Evolutionary conservation across 495 filamentous ascomycete species (phyloP).

Genomic region (Trypethelium eluteriae): DNA sequence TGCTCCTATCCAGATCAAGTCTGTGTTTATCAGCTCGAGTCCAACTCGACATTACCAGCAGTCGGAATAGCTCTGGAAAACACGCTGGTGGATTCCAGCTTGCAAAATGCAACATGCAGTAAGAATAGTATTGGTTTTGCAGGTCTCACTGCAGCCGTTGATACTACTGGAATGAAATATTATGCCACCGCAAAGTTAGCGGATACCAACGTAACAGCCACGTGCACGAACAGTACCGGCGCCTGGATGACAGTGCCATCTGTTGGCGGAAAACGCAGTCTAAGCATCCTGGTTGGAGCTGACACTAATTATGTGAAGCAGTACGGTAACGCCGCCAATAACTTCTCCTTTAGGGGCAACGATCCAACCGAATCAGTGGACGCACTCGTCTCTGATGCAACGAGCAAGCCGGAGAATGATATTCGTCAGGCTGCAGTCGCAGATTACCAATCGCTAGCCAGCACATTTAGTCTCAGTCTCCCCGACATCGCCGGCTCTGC

Average conservation of each 20-base stretch:
- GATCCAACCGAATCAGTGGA: conserved; percentile 38
- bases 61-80: conserved; percentile 36
- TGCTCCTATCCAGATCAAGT: conserved; percentile 45
- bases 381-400: conserved; percentile 29
- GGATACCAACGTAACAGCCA: conserved; percentile 17
- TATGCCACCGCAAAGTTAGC: conserved; percentile 27
- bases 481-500: conserved; percentile 37
- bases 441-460: conserved; percentile 37
- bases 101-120: conserved; percentile 30
- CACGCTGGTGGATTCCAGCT: conserved; percentile 21
- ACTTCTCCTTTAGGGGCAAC: conserved; percentile 42
- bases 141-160: conserved; percentile 26
- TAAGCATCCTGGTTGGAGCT: conserved; percentile 37
- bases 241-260: conserved; percentile 26
- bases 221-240: conserved; percentile 17
- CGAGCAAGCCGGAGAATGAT: conserved; percentile 26
- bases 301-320: conserved; percentile 43
- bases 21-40: conserved; percentile 41
- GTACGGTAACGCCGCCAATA: conserved; percentile 37
- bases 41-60: conserved; percentile 31
- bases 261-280: conserved; percentile 8
- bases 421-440: conserved; percentile 36
- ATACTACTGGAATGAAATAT: conserved; percentile 38
- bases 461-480: conserved; percentile 37
- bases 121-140: conserved; percentile 27